Base-by-base conservation (phyloP, 1,284 basidiomycete genomes). In the Cryptococcus hybrid region DNA sequence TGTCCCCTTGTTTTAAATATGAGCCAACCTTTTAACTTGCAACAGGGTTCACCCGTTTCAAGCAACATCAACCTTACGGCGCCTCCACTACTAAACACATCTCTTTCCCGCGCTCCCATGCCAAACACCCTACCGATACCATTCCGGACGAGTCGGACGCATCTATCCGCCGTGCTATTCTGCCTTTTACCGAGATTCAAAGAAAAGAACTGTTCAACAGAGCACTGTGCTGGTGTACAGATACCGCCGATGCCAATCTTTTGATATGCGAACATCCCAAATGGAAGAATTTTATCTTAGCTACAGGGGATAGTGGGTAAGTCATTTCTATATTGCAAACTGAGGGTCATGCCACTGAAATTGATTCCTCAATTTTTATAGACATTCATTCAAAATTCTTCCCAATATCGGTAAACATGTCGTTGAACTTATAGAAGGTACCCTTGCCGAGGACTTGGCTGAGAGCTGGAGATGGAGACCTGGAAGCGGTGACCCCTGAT, bases 321-420 rank as follows among this genome's bases (percentile, higher is more conserved):
- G 63, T 69, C 0, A 74, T 76, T 63, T 68, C 74, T 59, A 76
- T 79, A 52, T 61, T 81, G 0, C 80, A 1, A 69, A 68, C 35
- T 67, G 80, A 11, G 80, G 80, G 18, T 18, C 18, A 18, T 36
- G 13, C 3, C 40, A 46, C 15, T 18, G 12, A 43, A 58, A 18
- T 18, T 18, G 18, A 18, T 18, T 18, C 18, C 18, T 18, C 18
- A 18, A 18, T 18, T 18, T 18, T 18, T 18, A 18, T 18, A 18
- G 67, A 8, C 71, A 73, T 46, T 63, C 70, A 0, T 76, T 76
- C 64, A 69, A 75, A 59, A 76, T 79, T 51, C 61, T 81, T 0
- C 80, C 80, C 1, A 69, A 68, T 36, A 67, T 80, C 11, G 80
- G 80, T 4, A 59, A 61, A 2, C 59, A 80, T 13, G 68, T 80